A percentile compares a stretch with the other conserved stretches of the same genome.
Conservation (phyloP, 2,329 filamentous ascomycete genomes). For the Stemphylium lycopersici region DNA sequence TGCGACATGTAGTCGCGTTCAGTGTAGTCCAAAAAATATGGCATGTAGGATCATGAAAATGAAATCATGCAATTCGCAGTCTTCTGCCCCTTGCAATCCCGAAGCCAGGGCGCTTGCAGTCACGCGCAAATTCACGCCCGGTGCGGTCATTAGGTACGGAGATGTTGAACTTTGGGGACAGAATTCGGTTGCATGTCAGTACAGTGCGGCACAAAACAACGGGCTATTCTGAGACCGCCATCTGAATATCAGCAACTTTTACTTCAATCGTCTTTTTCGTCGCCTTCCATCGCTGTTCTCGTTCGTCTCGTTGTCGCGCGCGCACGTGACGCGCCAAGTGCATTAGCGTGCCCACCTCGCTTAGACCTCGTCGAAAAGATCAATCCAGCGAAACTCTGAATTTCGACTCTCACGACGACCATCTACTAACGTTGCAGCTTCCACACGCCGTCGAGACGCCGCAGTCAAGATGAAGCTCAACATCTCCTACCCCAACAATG, state of each 20-base stretch:
- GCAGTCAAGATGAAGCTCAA: constrained; percentile 73
- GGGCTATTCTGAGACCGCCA: no score
- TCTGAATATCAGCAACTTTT: no score
- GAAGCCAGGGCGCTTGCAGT: background rate
- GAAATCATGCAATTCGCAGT: background rate
- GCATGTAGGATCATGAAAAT: background rate
- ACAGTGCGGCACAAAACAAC: no score
- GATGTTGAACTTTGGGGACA: no score
- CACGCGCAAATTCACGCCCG: background rate
- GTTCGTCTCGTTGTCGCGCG: constrained; percentile 1
- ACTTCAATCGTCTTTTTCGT: no score
- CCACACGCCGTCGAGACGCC: constrained; percentile 40
- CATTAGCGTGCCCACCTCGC: constrained; percentile 15
- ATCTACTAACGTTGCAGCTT: constrained; percentile 48
- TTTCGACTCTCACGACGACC: constrained; percentile 31
- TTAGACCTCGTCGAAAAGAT: constrained; percentile 14
- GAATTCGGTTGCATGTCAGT: no score
- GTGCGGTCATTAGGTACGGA: background rate
- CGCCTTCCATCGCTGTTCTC: no score
- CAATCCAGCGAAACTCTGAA: constrained; percentile 19
- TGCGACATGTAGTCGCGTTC: background rate
- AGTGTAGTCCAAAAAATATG: background rate
- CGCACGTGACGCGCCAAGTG: constrained; percentile 16
- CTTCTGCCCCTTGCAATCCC: background rate
- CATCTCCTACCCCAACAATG: constrained; percentile 94